Evolutionary conservation across 2,329 filamentous ascomycete genomes (phyloP).

Genomic region (Hypoxylon sp.): DNA sequence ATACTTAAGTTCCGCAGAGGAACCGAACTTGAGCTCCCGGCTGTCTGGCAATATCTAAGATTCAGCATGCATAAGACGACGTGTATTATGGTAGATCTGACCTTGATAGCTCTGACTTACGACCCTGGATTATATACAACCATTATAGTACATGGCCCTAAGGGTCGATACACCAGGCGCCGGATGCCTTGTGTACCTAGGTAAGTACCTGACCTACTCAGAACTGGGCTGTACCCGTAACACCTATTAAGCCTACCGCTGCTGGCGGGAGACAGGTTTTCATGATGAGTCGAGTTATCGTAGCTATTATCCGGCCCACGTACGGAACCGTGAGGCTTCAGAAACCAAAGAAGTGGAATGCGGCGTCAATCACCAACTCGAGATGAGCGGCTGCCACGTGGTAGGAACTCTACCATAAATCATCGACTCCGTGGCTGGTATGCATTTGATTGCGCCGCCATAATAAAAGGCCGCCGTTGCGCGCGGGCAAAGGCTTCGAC

Average conservation of each 20-base stretch:
- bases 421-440: conserved; percentile 49
- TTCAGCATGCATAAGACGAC: not conserved
- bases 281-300: conserved; percentile 3
- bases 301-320: not conserved
- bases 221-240: not conserved
- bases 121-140: conserved; percentile 20
- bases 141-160: conserved; percentile 24
- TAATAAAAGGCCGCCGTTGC: conserved; percentile 76
- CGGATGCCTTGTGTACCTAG: not conserved
- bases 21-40: not conserved
- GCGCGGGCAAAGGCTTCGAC: conserved; percentile 79
- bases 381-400: not conserved
- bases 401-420: not conserved
- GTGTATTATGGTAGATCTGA: not conserved
- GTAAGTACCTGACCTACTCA: too few relatives aligned
- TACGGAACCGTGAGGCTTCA: not conserved
- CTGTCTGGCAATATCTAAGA: not conserved
- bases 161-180: not conserved
- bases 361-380: not conserved
- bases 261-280: conserved; percentile 1
- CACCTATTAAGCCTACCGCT: conserved; percentile 4
- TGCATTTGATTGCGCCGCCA: conserved; percentile 51
- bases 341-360: not conserved
- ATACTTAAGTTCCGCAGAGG: not conserved
- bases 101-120: not conserved